Conservation (phyloP, 2,329 filamentous ascomycete genomes). For the Aschersonia sp. region DNA sequence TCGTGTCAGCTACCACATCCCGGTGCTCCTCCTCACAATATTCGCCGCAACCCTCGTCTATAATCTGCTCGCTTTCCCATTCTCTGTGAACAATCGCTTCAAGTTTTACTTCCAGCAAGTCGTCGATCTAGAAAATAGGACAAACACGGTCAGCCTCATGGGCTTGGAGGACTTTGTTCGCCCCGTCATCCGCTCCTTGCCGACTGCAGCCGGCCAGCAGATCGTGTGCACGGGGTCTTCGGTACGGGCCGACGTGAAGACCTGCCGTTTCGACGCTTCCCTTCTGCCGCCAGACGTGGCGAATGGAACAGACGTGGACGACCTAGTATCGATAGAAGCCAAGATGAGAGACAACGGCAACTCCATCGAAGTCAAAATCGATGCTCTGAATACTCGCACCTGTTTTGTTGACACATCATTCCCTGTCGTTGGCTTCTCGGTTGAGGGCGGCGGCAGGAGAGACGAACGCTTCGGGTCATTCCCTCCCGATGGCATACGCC, state of each 20-base stretch:
- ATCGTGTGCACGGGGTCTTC: constrained; percentile 31
- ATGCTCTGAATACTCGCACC: constrained; percentile 61
- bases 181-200: constrained; percentile 52
- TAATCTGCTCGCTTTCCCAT: constrained; percentile 78
- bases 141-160: constrained; percentile 53
- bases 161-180: constrained; percentile 56
- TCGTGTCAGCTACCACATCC: constrained; percentile 70
- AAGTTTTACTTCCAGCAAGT: constrained; percentile 82
- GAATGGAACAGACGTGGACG: constrained; percentile 26
- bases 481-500: constrained; percentile 46
- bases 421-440: constrained; percentile 49
- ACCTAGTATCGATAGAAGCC: constrained; percentile 48
- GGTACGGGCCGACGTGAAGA: constrained; percentile 31
- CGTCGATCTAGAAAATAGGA: constrained; percentile 60
- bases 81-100: constrained; percentile 63
- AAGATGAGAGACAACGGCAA: constrained; percentile 19
- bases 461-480: constrained; percentile 52
- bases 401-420: constrained; percentile 61
- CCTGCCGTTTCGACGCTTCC: constrained; percentile 57
- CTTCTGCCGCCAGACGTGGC: constrained; percentile 45
- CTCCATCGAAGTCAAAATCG: constrained; percentile 49
- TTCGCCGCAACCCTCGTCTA: constrained; percentile 69
- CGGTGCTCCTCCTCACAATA: constrained; percentile 59
- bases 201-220: constrained; percentile 51
- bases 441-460: constrained; percentile 44